Evolutionary conservation across 2,329 filamentous ascomycete genomes (phyloP).

Genomic region (Exophiala alcalophila): DNA sequence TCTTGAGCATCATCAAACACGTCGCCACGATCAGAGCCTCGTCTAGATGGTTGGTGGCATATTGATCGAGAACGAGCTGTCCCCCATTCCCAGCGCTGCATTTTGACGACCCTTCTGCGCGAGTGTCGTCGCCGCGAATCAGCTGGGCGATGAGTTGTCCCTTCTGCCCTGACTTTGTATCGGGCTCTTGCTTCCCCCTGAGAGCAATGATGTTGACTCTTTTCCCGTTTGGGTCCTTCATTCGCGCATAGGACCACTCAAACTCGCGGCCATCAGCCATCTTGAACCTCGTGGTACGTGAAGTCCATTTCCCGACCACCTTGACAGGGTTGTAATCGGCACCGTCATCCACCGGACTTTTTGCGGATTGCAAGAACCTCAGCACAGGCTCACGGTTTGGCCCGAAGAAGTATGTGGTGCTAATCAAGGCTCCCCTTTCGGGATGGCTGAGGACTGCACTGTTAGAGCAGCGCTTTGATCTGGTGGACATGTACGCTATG

Average conservation of each 20-base stretch:
- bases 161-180: conserved; percentile 4
- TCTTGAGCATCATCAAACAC: conserved; percentile 62
- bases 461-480: conserved; percentile 49
- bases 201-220: conserved; percentile 34
- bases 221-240: conserved; percentile 38
- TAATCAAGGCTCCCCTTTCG: conserved; percentile 40
- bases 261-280: conserved; percentile 50
- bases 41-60: conserved; percentile 38
- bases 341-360: conserved; percentile 31
- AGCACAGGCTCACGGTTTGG: conserved; percentile 53
- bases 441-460: conserved; percentile 48
- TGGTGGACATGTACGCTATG: conserved; percentile 52
- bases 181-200: conserved; percentile 17
- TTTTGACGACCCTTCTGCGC: conserved; percentile 38
- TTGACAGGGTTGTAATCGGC: conserved; percentile 33
- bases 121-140: conserved; percentile 41
- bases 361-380: conserved; percentile 33
- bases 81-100: conserved; percentile 44
- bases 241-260: conserved; percentile 56
- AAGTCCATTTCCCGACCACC: conserved; percentile 43
- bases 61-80: conserved; percentile 52
- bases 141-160: conserved; percentile 40
- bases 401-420: conserved; percentile 58
- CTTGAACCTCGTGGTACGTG: conserved; percentile 48
- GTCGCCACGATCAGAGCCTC: conserved; percentile 56